Evolutionary conservation across 1,139 yeast species (phyloP), one percentile per base, ranked within the genome.

Genomic region (Debaryomycetaceae sp.): DNA sequence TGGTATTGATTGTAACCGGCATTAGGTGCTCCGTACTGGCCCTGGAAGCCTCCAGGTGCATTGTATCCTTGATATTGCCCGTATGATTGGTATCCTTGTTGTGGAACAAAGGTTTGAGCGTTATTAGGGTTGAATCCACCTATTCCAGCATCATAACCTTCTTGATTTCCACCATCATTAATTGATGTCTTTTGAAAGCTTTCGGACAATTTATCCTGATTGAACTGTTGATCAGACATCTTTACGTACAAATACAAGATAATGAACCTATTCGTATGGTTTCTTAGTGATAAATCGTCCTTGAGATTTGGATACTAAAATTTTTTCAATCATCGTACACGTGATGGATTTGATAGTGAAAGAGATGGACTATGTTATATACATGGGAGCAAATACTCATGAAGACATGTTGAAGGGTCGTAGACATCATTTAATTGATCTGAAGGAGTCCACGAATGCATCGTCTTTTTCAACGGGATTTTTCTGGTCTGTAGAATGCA

Each of bases 131-230:
- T 67, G 55, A 54, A 70, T 32, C 58, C 59, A 33, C 53, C 53
- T 45, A 58, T 56, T 38, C 44, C 47, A 41, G 41, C 52, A 40
- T 48, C 52, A 39, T 47, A 56, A 35, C 43, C 55, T 26, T 44
- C 47, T 29, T 44, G 44, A 30, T 46, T 49, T 16, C 42, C 45
- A 15, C 43, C 49, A 35, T 53, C 59, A 30, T 58, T 63, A 44
- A 72, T 48, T 35, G 73, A 65, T 47, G 77, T 60, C 50, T 78
- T 73, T 48, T 75, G 77, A 53, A 82, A 63, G 55, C 78, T 79
- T 49, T 78, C 71, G 39, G 78, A 64, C 67, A 81, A 65, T 44
- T 79, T 70, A 51, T 81, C 81, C 47, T 71, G 70, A 51, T 65
- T 71, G 57, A 65, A 64, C 41, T 59, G 60, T 45, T 67, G 66